A percentile compares a stretch with the other conserved stretches of the same genome.
phyloP scores from a whole-genome alignment of 2,329 filamentous ascomycete genomes.

The Diaporthe ilicicola region DNA sequence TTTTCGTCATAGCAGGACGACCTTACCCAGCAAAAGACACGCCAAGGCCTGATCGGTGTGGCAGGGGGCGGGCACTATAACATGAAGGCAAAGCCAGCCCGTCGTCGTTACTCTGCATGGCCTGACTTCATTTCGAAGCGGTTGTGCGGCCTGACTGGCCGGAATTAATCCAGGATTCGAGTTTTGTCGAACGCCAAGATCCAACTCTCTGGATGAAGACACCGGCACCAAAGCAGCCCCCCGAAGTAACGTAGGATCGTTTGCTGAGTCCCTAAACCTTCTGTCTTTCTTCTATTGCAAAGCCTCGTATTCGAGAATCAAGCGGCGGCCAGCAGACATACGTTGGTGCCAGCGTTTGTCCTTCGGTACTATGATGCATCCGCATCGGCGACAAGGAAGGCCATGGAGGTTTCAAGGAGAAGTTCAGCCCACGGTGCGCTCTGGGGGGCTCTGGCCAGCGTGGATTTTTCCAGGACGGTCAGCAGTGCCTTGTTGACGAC shows the following conservation, averaged over 20 bases:
- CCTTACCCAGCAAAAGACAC: neutral
- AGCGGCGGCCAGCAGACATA: neutral
- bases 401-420: neutral
- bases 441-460: too few relatives aligned
- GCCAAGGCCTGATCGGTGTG: neutral
- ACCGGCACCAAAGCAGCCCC: neutral
- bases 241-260: neutral
- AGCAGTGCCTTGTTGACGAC: neutral
- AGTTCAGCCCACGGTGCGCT: neutral
- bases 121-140: neutral
- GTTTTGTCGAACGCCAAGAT: neutral
- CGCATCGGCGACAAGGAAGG: neutral
- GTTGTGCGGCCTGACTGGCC: neutral
- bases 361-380: too few relatives aligned
- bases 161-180: neutral
- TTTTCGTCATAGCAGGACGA: too few relatives aligned
- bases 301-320: neutral
- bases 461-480: neutral
- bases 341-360: neutral
- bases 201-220: slow-evolving; percentile 6
- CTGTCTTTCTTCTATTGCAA: neutral
- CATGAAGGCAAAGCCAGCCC: too few relatives aligned
- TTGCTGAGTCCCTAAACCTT: neutral
- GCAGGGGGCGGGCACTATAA: neutral
- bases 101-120: neutral